Conservation (phyloP, 2,329 filamentous ascomycete species). For the Colletotrichum magnum region DNA sequence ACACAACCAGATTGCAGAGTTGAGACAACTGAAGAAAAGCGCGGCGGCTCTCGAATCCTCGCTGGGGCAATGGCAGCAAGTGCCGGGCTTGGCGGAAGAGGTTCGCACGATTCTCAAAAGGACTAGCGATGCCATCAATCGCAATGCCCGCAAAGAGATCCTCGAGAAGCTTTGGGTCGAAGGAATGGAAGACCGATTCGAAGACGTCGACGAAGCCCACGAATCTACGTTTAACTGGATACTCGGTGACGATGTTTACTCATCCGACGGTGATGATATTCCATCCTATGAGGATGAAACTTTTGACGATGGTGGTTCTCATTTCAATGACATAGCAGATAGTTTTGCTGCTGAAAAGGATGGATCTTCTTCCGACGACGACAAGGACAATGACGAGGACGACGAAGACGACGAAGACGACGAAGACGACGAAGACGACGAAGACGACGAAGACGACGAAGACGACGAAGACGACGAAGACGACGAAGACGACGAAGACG, state of each 20-base stretch:
- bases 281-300: no score
- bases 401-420: no score
- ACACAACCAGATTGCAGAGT: background rate
- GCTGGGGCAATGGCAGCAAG: background rate
- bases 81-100: background rate
- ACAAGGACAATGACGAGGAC: no score
- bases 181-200: constrained; percentile 8
- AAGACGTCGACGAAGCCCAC: constrained; percentile 8
- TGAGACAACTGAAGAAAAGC: background rate
- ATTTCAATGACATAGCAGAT: no score
- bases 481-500: no score
- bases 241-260: background rate
- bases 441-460: no score
- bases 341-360: no score
- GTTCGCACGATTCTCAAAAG: background rate
- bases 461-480: no score
- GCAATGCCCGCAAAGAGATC: background rate
- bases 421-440: no score
- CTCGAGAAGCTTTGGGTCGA: background rate
- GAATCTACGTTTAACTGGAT: constrained; percentile 13
- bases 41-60: background rate
- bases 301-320: no score
- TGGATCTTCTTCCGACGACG: no score
- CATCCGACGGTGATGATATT: no score
- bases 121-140: background rate